Evolutionary conservation across 768 basidiomycete species (phyloP).

Genomic region (Lentinula lateritia): DNA sequence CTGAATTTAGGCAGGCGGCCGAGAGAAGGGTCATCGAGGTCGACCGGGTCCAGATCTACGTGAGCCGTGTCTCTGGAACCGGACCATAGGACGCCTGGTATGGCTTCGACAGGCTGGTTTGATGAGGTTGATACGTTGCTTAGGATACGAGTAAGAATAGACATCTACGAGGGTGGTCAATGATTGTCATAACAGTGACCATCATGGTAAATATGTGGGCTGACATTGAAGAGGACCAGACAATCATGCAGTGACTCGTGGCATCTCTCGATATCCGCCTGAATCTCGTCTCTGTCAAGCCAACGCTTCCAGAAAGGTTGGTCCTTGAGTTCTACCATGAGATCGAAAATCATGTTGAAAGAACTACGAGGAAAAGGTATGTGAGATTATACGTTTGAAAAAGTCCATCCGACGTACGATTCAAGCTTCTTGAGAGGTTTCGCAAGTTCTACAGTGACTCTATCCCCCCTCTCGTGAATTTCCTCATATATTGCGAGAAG

Average conservation of each 20-base stretch:
- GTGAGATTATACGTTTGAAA: neutral
- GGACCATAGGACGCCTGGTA: slow-evolving; percentile 25
- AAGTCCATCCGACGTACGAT: slow-evolving; percentile 16
- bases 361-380: slow-evolving; percentile 20
- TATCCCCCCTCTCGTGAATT: slow-evolving; percentile 28
- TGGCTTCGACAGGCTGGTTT: slow-evolving; percentile 34
- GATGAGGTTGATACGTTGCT: slow-evolving; percentile 11
- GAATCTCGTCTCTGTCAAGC: slow-evolving; percentile 46
- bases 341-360: slow-evolving; percentile 25
- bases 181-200: neutral
- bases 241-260: slow-evolving; percentile 39
- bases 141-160: neutral
- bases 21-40: neutral
- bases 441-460: slow-evolving; percentile 26
- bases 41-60: neutral
- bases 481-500: slow-evolving; percentile 39
- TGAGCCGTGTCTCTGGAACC: neutral
- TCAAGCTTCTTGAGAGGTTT: slow-evolving; percentile 32
- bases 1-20: neutral
- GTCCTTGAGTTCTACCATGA: slow-evolving; percentile 38
- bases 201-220: slow-evolving; percentile 5
- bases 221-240: slow-evolving; percentile 34
- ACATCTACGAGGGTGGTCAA: neutral
- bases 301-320: slow-evolving; percentile 55
- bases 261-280: slow-evolving; percentile 32